Evolutionary conservation across 2,329 filamentous ascomycete species (phyloP), one percentile per base, ranked within the genome.

Genomic region (Verticillium nubilum): DNA sequence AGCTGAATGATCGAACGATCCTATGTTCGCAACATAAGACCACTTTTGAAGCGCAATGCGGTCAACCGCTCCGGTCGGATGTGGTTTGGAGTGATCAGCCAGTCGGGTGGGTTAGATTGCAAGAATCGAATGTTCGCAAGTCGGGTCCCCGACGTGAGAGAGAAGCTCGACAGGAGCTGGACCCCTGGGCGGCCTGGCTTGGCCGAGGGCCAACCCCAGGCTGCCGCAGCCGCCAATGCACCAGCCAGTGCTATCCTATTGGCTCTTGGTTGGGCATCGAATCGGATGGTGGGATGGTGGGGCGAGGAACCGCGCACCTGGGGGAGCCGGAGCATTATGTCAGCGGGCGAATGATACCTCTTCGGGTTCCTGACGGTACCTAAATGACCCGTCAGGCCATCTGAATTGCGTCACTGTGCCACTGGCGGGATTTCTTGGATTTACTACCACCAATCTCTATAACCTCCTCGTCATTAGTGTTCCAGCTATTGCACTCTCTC

Each of bases 61-160:
- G 31, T 56, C 25, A 35, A 27, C 54, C 54, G 54, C 54, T 42
- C 28, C 42, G 33, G 33, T 28, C 25, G 35, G 35, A n/a, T 47
- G 54, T 15, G 31, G 26, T 47, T 56, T 37, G 54, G 12, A 26
- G n/a, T 5, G 54, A 56, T 26, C 33, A 37, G 33, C 54, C 54
- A 56, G 54, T 56, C 54, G 28, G 54, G 33, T 47, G 33, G 42
- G 56, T 53, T 47, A 27, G 23, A 53, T 58, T 27, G 56, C 25
- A 52, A 58, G 50, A 58, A 58, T 58, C 56, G 56, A 58, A 58
- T 58, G 56, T 58, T 52, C 56, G 25, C 23, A 56, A 19, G 42
- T 17, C 17, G 17, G 15, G 35, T 15, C 12, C 35, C 29, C 12
- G 12, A 17, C 35, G 15, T 5, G 35, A 37, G 17, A 19, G 42